Evolutionary conservation across 257 asterid species (phyloP).

Genomic region (Petunia axillaris): DNA sequence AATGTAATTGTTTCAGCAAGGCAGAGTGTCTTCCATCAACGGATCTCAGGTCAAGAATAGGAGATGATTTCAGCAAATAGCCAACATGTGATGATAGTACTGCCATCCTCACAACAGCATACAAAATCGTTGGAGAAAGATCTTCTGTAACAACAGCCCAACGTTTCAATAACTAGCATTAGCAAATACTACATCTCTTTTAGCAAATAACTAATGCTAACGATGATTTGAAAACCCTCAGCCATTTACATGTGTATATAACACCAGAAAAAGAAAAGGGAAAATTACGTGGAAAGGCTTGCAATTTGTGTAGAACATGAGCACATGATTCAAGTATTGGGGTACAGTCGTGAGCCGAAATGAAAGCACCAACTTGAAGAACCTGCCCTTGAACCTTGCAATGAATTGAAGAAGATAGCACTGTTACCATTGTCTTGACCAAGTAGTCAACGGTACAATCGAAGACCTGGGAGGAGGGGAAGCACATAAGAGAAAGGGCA

Average conservation of each 20-base stretch:
- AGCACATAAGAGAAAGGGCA: conserved; percentile 78
- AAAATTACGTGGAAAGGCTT: conserved; percentile 48
- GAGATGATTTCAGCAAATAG: conserved; percentile 32
- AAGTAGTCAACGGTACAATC: conserved; percentile 52
- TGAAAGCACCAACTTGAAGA: conserved; percentile 60
- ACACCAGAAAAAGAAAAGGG: not conserved
- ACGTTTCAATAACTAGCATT: conserved; percentile 1
- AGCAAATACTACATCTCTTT: not conserved
- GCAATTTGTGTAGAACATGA: conserved; percentile 47
- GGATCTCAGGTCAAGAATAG: conserved; percentile 33
- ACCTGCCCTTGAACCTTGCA: conserved; percentile 51
- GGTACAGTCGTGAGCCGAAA: conserved; percentile 45
- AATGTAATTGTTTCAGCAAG: conserved; percentile 45
- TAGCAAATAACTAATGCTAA: not conserved
- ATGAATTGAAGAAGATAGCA: conserved; percentile 59
- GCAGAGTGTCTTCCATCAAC: conserved; percentile 37
- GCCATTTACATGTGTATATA: too few species aligned
- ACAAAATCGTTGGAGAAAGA: conserved; percentile 53
- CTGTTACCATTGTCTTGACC: conserved; percentile 56
- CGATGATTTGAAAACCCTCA: not conserved
- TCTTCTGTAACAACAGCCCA: conserved; percentile 50
- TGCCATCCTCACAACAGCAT: conserved; percentile 54
- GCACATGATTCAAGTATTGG: conserved; percentile 50
- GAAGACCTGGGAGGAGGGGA: conserved; percentile 73
- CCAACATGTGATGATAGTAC: conserved; percentile 45